A percentile compares a stretch with the other conserved stretches of the same genome.
Conservation (phyloP, 805 yeast genomes). For the Candida ipomoeae region DNA sequence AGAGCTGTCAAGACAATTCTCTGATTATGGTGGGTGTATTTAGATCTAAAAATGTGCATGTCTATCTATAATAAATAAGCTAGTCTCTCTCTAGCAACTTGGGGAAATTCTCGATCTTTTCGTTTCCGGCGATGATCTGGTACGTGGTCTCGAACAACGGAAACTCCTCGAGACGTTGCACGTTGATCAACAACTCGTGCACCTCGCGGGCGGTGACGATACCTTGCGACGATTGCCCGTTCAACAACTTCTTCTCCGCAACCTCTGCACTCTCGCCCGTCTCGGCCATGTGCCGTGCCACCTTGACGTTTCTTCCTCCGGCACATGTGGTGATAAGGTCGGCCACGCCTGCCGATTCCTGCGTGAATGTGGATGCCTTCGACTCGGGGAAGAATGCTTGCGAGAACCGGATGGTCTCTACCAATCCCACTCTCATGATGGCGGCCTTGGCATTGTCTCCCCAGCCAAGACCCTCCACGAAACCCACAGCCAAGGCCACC, state of each 20-base stretch:
- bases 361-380: slow-evolving; percentile 75
- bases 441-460: slow-evolving; percentile 99
- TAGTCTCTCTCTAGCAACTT: slow-evolving; percentile 47
- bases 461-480: slow-evolving; percentile 97
- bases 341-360: slow-evolving; percentile 96
- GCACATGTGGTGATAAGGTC: slow-evolving; percentile 96
- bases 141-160: slow-evolving; percentile 81
- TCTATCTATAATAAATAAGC: slow-evolving; percentile 1
- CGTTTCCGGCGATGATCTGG: slow-evolving; percentile 72
- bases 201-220: slow-evolving; percentile 88
- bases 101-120: slow-evolving; percentile 73
- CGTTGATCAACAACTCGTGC: slow-evolving; percentile 66
- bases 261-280: slow-evolving; percentile 72
- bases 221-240: slow-evolving; percentile 98
- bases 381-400: slow-evolving; percentile 48
- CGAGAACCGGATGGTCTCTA: slow-evolving; percentile 87
- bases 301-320: slow-evolving; percentile 95
- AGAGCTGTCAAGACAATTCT: too few relatives aligned
- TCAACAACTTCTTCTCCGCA: slow-evolving; percentile 79
- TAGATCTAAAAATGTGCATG: too few relatives aligned
- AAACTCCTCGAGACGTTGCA: slow-evolving; percentile 58
- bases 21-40: too few relatives aligned
- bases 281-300: slow-evolving; percentile 81
- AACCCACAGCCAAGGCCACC: slow-evolving; percentile 94
- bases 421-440: slow-evolving; percentile 90